phyloP scores from a whole-genome alignment of 495 filamentous ascomycete genomes.

The Hypoxylon fragiforme region DNA sequence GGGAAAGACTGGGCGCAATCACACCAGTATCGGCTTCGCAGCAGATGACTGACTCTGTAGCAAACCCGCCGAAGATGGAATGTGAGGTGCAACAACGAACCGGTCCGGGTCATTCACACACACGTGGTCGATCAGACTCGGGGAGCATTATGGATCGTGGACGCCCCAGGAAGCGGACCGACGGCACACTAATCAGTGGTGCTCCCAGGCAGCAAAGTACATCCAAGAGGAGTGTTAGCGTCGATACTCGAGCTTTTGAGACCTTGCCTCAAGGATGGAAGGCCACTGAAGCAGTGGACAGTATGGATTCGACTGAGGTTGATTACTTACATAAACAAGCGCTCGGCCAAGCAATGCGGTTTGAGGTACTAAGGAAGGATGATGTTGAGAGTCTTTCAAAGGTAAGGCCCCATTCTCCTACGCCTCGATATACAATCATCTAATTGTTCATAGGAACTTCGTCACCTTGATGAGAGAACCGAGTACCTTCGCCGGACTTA shows the following conservation, averaged over 20 bases:
- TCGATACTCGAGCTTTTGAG: constrained; percentile 56
- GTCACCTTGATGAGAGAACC: constrained; percentile 68
- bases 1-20: constrained; percentile 41
- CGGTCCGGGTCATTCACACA: constrained; percentile 39
- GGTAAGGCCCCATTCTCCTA: constrained; percentile 43
- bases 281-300: constrained; percentile 51
- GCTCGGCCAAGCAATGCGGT: constrained; percentile 62
- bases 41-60: constrained; percentile 28
- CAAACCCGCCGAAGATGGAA: constrained; percentile 39
- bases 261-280: constrained; percentile 61
- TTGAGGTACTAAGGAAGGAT: constrained; percentile 66
- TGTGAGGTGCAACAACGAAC: constrained; percentile 37
- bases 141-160: constrained; percentile 64
- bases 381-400: constrained; percentile 68
- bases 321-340: constrained; percentile 63
- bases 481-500: constrained; percentile 73
- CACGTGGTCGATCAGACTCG: constrained; percentile 58
- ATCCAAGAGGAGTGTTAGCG: constrained; percentile 46
- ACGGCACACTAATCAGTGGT: constrained; percentile 39
- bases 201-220: constrained; percentile 38
- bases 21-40: constrained; percentile 31
- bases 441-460: constrained; percentile 58
- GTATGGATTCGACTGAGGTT: constrained; percentile 55
- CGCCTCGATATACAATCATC: neutral
- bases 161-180: constrained; percentile 54